Evolutionary conservation across 2,329 filamentous ascomycete species (phyloP).

Genomic region (Neopestalotiopsis clavispora): DNA sequence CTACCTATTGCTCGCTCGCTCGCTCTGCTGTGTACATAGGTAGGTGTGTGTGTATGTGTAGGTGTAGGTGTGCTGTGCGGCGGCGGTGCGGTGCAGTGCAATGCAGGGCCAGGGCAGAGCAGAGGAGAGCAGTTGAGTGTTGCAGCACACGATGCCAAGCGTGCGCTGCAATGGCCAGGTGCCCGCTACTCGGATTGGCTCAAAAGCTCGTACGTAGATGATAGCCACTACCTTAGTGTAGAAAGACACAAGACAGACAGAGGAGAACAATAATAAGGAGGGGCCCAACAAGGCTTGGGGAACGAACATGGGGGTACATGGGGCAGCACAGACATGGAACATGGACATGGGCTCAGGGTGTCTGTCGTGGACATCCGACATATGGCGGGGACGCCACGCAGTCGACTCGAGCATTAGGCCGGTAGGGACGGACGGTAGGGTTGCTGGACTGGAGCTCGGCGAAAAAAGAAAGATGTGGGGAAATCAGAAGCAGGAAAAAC

Average conservation of each 20-base stretch:
- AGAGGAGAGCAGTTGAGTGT: background rate
- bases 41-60: no score
- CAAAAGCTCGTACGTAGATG: background rate
- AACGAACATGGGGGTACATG: background rate
- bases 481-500: background rate
- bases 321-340: background rate
- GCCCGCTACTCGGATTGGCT: background rate
- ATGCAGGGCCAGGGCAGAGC: background rate
- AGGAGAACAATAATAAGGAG: background rate
- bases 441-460: background rate
- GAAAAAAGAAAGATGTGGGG: conserved; percentile 1
- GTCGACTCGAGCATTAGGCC: background rate
- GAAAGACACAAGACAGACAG: no score
- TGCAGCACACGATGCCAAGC: background rate
- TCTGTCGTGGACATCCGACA: background rate
- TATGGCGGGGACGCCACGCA: background rate
- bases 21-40: no score
- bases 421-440: background rate
- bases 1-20: background rate
- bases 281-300: conserved; percentile 1
- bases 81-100: background rate
- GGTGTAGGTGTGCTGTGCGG: background rate
- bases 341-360: background rate
- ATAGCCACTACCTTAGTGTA: no score
- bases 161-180: background rate